Evolutionary conservation across 352 stramenopile genomes (phyloP).

Genomic region (Lagenidium giganteum): DNA sequence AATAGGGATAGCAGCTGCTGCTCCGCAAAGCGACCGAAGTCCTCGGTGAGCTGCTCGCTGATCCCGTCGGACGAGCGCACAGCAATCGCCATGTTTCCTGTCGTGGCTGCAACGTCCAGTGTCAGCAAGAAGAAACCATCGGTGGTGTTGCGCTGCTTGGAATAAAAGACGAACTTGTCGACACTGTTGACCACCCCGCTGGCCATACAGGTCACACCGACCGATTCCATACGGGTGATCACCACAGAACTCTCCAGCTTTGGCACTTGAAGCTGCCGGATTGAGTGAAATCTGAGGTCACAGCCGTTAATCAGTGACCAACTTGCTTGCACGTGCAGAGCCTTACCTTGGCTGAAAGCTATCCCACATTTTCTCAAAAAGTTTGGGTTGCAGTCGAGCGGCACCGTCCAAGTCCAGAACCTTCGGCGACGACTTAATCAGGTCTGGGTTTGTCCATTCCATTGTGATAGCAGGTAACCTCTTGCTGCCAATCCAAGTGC

Average conservation of each 20-base stretch:
- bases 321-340: too few relatives aligned
- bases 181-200: constrained; percentile 58
- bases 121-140: constrained; percentile 60
- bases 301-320: too few relatives aligned
- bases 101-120: too few relatives aligned
- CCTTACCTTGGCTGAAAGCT: too few relatives aligned
- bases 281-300: too few relatives aligned
- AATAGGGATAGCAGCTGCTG: too few relatives aligned
- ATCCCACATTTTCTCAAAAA: constrained; percentile 76
- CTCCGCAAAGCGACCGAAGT: constrained; percentile 34
- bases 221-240: constrained; percentile 33
- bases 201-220: constrained; percentile 60
- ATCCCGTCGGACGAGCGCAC: constrained; percentile 43
- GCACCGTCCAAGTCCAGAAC: constrained; percentile 25
- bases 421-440: constrained; percentile 1
- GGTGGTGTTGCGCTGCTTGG: constrained; percentile 34
- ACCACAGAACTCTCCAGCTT: too few relatives aligned
- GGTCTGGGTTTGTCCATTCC: constrained; percentile 42
- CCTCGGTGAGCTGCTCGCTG: constrained; percentile 28
- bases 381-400: constrained; percentile 46
- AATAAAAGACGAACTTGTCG: constrained; percentile 79
- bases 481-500: too few relatives aligned
- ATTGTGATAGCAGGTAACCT: constrained; percentile 66
- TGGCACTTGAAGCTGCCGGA: too few relatives aligned
- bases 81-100: too few relatives aligned